Evolutionary conservation across 306 rosid species (phyloP).

Genomic region (Fragaria nilgerrensis): DNA sequence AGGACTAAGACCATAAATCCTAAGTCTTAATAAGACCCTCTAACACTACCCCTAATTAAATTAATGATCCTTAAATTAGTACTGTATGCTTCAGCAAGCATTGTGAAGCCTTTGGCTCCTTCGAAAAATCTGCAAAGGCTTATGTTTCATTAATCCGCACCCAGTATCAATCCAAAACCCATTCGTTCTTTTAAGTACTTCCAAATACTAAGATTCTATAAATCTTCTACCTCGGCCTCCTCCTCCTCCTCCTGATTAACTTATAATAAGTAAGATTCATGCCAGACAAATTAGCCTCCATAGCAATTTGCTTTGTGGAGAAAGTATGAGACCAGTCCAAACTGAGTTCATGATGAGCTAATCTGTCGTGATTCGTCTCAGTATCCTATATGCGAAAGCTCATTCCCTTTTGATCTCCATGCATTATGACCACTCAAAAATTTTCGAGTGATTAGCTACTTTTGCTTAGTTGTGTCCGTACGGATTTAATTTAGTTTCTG

Average conservation of each 20-base stretch:
- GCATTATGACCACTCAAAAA: neutral
- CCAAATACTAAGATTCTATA: neutral
- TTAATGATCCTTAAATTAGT: neutral
- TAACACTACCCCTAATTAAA: too few species aligned
- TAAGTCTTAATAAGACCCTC: too few species aligned
- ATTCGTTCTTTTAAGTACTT: neutral
- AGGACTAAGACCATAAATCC: too few species aligned
- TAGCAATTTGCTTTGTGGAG: neutral
- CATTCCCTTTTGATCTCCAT: neutral
- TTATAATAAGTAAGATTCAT: neutral
- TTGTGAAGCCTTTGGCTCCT: slow-evolving; percentile 2
- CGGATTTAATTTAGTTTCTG: neutral
- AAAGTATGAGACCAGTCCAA: neutral
- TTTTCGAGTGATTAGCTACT: neutral
- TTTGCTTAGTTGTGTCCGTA: neutral
- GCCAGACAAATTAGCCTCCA: neutral
- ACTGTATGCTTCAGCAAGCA: neutral
- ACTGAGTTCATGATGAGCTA: neutral
- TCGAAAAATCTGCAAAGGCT: neutral
- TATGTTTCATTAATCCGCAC: neutral
- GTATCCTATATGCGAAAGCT: neutral
- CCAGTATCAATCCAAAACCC: neutral
- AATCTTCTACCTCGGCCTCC: neutral
- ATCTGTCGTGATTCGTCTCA: neutral
- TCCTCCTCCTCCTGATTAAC: neutral